phyloP scores from a whole-genome alignment of 345 rosid species.

The Heritiera littoralis region DNA sequence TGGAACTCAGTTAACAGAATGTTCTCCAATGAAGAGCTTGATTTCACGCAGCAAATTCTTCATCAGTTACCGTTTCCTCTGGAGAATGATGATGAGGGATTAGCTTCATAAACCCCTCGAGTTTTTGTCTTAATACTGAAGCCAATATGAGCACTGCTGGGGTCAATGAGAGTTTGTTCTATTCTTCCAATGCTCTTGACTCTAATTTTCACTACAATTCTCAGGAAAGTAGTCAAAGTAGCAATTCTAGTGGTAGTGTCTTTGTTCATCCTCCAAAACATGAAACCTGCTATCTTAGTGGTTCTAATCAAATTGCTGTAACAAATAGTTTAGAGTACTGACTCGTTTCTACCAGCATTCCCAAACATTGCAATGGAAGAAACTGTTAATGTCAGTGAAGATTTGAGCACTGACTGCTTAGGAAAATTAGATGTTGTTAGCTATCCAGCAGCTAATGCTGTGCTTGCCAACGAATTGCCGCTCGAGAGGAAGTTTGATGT shows the following conservation, averaged over 20 bases:
- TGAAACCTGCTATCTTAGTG: constrained; percentile 21
- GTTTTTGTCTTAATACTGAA: constrained; percentile 31
- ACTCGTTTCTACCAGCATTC: constrained; percentile 14
- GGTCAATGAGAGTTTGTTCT: constrained; percentile 28
- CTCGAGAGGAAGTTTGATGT: constrained; percentile 40
- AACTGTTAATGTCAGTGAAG: constrained; percentile 23
- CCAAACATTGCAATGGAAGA: constrained; percentile 34
- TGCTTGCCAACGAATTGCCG: constrained; percentile 28
- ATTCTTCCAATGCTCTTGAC: constrained; percentile 27
- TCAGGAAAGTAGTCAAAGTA: constrained; percentile 33
- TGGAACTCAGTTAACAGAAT: constrained; percentile 48
- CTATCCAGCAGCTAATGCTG: constrained; percentile 19
- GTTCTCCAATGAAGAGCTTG: constrained; percentile 38
- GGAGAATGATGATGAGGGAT: constrained; percentile 24
- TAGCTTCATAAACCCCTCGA: constrained; percentile 18
- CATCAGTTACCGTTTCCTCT: constrained; percentile 35
- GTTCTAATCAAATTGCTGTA: constrained; percentile 25
- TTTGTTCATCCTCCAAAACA: constrained; percentile 26
- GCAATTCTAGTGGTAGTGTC: constrained; percentile 24
- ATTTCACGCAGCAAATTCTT: constrained; percentile 31
- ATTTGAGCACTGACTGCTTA: neutral
- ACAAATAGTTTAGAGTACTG: constrained; percentile 11
- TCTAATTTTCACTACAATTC: constrained; percentile 27
- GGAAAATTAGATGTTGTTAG: neutral
- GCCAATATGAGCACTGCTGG: constrained; percentile 28